These are phyloP conservation scores for Tubosaeta sp. DNA, from an alignment of 768 basidiomycete genomes.

Conservation along the genomic window DNA sequence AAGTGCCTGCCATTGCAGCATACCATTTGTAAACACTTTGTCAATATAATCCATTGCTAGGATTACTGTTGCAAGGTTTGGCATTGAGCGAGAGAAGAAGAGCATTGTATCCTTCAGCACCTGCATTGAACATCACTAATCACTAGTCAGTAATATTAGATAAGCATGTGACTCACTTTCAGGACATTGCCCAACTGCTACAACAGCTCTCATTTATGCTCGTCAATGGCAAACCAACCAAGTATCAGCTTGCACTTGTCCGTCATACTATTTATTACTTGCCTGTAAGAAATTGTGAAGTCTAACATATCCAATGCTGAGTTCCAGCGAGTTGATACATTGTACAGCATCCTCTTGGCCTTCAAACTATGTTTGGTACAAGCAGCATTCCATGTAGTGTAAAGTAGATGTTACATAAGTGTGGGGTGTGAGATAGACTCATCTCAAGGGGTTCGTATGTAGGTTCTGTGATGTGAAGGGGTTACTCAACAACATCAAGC, in stretches of 20 bases:
- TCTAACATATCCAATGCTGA: slow-evolving; percentile 22
- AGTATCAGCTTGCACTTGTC: slow-evolving; percentile 11
- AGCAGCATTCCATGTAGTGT: slow-evolving; percentile 15
- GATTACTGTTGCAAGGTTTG: background rate
- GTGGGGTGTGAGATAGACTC: too few relatives aligned
- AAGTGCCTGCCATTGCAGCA: background rate
- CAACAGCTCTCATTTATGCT: slow-evolving; percentile 32
- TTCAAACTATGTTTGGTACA: background rate
- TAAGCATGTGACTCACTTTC: background rate
- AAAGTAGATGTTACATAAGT: too few relatives aligned
- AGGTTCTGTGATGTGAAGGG: too few relatives aligned
- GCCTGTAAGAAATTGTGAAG: slow-evolving; percentile 4
- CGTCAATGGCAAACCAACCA: slow-evolving; percentile 21
- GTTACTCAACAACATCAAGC: too few relatives aligned
- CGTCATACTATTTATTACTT: slow-evolving; percentile 17
- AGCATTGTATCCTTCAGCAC: background rate
- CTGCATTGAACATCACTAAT: background rate
- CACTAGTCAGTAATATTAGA: background rate
- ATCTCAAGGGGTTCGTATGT: too few relatives aligned
- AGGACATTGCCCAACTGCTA: slow-evolving; percentile 24
- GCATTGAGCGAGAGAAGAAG: background rate
- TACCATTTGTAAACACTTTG: background rate
- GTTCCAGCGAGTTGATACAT: slow-evolving; percentile 19
- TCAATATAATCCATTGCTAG: background rate
- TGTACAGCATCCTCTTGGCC: background rate